Base-by-base conservation (phyloP, 2,329 filamentous ascomycete genomes). In the Ceratocystis cacaofunesta region DNA sequence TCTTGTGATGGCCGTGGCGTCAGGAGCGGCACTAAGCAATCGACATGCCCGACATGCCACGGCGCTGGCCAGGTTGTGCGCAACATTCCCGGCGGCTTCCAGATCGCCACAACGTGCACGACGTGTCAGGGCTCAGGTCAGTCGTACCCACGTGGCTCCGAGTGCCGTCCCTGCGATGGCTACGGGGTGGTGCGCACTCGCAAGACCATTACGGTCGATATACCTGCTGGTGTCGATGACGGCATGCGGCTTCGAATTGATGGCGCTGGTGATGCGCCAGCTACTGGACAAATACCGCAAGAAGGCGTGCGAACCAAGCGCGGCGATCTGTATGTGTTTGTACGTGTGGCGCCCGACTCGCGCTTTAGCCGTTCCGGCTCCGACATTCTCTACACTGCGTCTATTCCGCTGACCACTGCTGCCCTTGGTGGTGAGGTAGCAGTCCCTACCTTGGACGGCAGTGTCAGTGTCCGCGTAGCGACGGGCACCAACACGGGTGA, bases 401-500 rank as follows among this genome's bases (percentile, higher is more conserved):
- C 85, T 10, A 88, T 99, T 68, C 92, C 94, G 17, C 80, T 99
- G 65, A 97, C 94, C 2, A 99, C 94, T 8, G 94, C 94, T 5
- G 77, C 96, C 22, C 82, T 99, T 0, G 94, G 94, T 71, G 94
- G 94, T 66, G 91, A 96, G 74, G 88, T 95, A 68, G 85, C 81
- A 12, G 84, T 99, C 28, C 94, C 94, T 1, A 99, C 94, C 0
- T 80, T 99, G 28, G 91, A 96, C 70, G 90, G 89, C 62, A 84
- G 92, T 61, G 90, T 95, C 71, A 92, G 90, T 74, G 86, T 99
- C 71, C 92, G 91, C 76, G 88, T 99, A 41, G 85, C 85, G 22
- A 96, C 92, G 0, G 94, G 94, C 62, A 97, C 94, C 12, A 90
- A 85, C 70, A 95, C 92, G 1, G 94, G 94, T 63, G 94, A 99